Conservation (phyloP, 768 basidiomycete species). For the Tulasnella calospora region DNA sequence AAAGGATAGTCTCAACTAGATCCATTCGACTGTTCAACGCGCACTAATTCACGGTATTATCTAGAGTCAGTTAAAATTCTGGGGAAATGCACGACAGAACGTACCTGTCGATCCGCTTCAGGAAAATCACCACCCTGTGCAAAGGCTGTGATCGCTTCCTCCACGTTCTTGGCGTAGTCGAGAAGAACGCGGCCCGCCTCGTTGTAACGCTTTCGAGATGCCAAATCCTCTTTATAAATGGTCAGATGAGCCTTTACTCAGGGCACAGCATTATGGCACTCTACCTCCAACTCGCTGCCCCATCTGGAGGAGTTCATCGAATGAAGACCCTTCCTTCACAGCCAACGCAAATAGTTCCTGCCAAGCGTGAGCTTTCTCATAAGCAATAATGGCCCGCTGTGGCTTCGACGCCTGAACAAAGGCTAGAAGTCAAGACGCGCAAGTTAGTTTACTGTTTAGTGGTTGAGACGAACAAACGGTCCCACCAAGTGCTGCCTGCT, state of each 20-base stretch:
- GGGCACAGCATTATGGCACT: constrained; percentile 31
- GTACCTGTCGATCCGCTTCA: constrained; percentile 82
- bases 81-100: constrained; percentile 31
- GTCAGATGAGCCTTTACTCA: background rate
- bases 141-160: constrained; percentile 68
- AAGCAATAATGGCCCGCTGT: constrained; percentile 75
- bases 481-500: constrained; percentile 75
- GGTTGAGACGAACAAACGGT: background rate
- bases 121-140: constrained; percentile 79
- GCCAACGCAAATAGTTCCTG: constrained; percentile 85
- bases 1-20: constrained; percentile 64
- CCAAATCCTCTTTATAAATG: constrained; percentile 60
- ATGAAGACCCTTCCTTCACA: constrained; percentile 44
- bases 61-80: background rate
- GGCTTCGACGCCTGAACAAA: constrained; percentile 63
- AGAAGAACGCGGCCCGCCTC: constrained; percentile 81
- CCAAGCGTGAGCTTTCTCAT: constrained; percentile 87
- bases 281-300: constrained; percentile 77
- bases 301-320: constrained; percentile 57
- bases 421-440: constrained; percentile 37
- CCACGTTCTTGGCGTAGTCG: constrained; percentile 75
- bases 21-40: constrained; percentile 51
- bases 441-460: background rate
- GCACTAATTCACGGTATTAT: constrained; percentile 44
- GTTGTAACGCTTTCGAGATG: constrained; percentile 67